phyloP scores from a whole-genome alignment of 2,329 filamentous ascomycete genomes.

The Colletotrichum tropicale region DNA sequence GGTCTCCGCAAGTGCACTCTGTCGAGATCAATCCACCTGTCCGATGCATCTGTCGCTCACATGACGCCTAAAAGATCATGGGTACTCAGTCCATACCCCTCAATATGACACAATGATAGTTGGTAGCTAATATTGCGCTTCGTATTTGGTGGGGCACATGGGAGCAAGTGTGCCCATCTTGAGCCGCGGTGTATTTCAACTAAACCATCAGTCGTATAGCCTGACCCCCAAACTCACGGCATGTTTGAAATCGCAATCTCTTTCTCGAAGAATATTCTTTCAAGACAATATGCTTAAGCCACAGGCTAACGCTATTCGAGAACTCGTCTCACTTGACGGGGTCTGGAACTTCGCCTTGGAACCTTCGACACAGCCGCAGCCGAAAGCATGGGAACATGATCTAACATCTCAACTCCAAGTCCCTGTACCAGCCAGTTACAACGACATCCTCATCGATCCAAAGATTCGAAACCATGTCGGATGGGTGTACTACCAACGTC shows the following conservation, averaged over 20 bases:
- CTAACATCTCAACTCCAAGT: slow-evolving; percentile 22
- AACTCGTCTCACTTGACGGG: slow-evolving; percentile 24
- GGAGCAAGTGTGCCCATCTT: background rate
- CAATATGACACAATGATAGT: background rate
- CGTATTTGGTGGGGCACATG: background rate
- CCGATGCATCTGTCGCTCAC: background rate
- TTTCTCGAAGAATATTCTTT: background rate
- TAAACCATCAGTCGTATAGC: background rate
- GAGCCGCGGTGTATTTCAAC: background rate
- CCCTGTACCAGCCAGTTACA: slow-evolving; percentile 29
- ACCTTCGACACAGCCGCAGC: slow-evolving; percentile 6
- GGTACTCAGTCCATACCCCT: background rate
- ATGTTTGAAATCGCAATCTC: background rate
- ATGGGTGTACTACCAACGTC: slow-evolving; percentile 34
- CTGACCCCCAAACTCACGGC: background rate
- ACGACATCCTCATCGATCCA: slow-evolving; percentile 25
- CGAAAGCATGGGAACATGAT: slow-evolving; percentile 29
- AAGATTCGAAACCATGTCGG: slow-evolving; percentile 31
- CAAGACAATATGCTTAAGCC: slow-evolving; percentile 20
- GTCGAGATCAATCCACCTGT: background rate
- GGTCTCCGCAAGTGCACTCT: background rate
- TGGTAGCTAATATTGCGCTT: background rate
- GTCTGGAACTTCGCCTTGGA: slow-evolving; percentile 27
- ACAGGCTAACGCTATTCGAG: slow-evolving; percentile 16
- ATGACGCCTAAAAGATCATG: background rate